A percentile compares a stretch with the other conserved stretches of the same genome.
Evolutionary conservation across 805 yeast genomes (phyloP).

Genomic region (Ogataea nonfermentans): DNA sequence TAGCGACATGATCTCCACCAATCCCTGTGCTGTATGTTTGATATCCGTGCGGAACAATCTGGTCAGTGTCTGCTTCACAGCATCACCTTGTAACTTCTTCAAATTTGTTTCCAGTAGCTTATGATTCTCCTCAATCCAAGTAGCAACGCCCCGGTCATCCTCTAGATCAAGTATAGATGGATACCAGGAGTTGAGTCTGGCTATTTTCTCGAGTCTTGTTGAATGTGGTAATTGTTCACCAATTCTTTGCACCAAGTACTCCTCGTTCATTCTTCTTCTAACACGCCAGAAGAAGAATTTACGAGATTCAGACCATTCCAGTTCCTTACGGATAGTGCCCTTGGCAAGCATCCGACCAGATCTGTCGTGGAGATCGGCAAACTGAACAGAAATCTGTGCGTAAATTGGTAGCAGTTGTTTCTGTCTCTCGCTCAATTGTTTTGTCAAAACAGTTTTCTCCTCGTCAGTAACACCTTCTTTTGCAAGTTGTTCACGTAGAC

Average conservation of each 20-base stretch:
- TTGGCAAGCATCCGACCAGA: slow-evolving; percentile 97
- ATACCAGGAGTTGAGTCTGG: slow-evolving; percentile 86
- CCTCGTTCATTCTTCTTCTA: slow-evolving; percentile 93
- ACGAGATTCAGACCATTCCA: slow-evolving; percentile 86
- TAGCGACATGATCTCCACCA: slow-evolving; percentile 52
- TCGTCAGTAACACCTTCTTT: slow-evolving; percentile 55
- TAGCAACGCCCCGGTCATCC: slow-evolving; percentile 74
- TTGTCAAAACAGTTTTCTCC: slow-evolving; percentile 62
- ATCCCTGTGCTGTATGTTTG: slow-evolving; percentile 53
- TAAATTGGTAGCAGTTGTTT: slow-evolving; percentile 79
- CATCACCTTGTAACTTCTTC: slow-evolving; percentile 63
- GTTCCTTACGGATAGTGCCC: slow-evolving; percentile 81
- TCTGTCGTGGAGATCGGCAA: slow-evolving; percentile 97
- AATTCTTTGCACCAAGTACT: slow-evolving; percentile 75
- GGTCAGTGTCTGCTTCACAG: slow-evolving; percentile 62
- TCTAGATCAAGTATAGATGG: slow-evolving; percentile 66
- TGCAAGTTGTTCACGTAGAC: slow-evolving; percentile 58
- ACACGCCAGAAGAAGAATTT: slow-evolving; percentile 98
- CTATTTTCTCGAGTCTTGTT: slow-evolving; percentile 74
- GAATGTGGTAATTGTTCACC: slow-evolving; percentile 54
- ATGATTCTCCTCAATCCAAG: slow-evolving; percentile 82
- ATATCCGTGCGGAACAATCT: slow-evolving; percentile 52
- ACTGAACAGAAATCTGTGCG: slow-evolving; percentile 89
- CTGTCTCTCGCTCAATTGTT: slow-evolving; percentile 76
- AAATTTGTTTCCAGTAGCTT: slow-evolving; percentile 56